Base-by-base conservation (phyloP, 2,329 filamentous ascomycete species). In the Beauveria asiatica region DNA sequence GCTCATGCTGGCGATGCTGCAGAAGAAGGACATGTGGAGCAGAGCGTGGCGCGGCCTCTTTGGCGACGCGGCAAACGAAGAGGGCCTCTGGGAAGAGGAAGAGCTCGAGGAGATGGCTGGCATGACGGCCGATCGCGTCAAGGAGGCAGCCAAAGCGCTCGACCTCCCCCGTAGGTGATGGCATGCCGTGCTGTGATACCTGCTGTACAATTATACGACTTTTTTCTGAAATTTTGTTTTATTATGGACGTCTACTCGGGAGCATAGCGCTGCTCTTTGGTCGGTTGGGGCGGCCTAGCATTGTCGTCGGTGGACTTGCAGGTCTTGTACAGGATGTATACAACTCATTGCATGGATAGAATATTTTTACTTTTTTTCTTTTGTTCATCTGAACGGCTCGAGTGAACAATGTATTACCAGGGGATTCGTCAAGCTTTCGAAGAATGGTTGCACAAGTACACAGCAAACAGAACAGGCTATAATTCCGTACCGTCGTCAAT, bases 11-110 rank as follows among this genome's bases (percentile, higher is more conserved):
- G 93, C 92, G 3, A 87, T 97, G 73, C 83, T 89, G 59, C 90
- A 96, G 74, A 99, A 99, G 82, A 96, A 92, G 76, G 93, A 92
- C 0, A 81, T 96, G 74, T 94, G 90, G 91, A 82, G 85, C 64
- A 82, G 92, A 17, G 83, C 93, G n/a, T 93, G 88, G 85, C 82
- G 79, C 60, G 83, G 84, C 60, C 75, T 89, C 0, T 78, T 84
- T 59, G 88, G 88, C 0, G 74, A 78, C 59, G 77, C 83, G 21
- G 83, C 84, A 1, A 79, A 81, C 2, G 79, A 83, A 19, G 79
- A 83, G n/a, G 83, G 85, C 17, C 73, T 78, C 69, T 74, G 80
- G 65, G 84, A 86, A 61, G 80, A 83, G 63, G 83, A 86, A n/a
- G 78, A 80, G 59, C 67, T 75, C 21, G 74, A 76, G 11, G 74